Percentiles rank a stretch among this genome's conserved stretches.
Evolutionary conservation across 2,329 filamentous ascomycete species (phyloP).

Genomic region (Akanthomyces dipterigenus): DNA sequence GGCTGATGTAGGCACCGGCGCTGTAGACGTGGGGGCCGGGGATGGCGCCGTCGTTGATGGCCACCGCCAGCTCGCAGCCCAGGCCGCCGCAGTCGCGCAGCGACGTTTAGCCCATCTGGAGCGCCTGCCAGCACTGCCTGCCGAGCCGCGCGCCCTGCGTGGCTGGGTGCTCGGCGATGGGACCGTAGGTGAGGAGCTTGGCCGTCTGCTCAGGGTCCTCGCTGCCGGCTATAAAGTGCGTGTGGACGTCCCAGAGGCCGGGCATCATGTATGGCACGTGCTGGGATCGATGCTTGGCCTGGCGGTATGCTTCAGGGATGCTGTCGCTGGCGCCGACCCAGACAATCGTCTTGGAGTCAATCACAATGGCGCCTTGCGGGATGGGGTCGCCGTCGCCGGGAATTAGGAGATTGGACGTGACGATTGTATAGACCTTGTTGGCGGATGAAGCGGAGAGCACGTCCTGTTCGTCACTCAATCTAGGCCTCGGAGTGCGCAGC

Average conservation of each 20-base stretch:
- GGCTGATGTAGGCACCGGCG: slow-evolving; percentile 36
- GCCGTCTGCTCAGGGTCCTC: slow-evolving; percentile 16
- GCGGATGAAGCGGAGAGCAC: not conserved
- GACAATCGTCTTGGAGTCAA: slow-evolving; percentile 29
- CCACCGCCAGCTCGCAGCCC: slow-evolving; percentile 35
- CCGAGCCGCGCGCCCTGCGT: slow-evolving; percentile 32
- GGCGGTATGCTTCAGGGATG: slow-evolving; percentile 24
- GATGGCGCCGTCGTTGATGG: slow-evolving; percentile 37
- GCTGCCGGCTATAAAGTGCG: slow-evolving; percentile 37
- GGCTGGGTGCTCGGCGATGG: slow-evolving; percentile 25
- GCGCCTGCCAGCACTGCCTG: slow-evolving; percentile 29
- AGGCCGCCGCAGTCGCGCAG: slow-evolving; percentile 43
- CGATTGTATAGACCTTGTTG: slow-evolving; percentile 26
- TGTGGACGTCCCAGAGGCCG: slow-evolving; percentile 47
- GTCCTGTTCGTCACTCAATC: not conserved
- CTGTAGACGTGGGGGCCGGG: slow-evolving; percentile 44
- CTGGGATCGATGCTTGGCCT: slow-evolving; percentile 20
- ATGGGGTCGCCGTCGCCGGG: slow-evolving; percentile 31
- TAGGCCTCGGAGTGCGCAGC: not conserved
- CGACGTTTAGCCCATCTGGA: slow-evolving; percentile 43
- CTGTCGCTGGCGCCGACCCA: slow-evolving; percentile 29
- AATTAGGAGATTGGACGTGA: slow-evolving; percentile 28
- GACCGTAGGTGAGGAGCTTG: slow-evolving; percentile 19
- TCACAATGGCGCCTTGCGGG: slow-evolving; percentile 27
- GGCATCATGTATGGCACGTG: slow-evolving; percentile 39